These are phyloP conservation scores for Mucor mucedo DNA, from an alignment of 371 early-diverging fungal genomes.

Conservation along the genomic window DNA sequence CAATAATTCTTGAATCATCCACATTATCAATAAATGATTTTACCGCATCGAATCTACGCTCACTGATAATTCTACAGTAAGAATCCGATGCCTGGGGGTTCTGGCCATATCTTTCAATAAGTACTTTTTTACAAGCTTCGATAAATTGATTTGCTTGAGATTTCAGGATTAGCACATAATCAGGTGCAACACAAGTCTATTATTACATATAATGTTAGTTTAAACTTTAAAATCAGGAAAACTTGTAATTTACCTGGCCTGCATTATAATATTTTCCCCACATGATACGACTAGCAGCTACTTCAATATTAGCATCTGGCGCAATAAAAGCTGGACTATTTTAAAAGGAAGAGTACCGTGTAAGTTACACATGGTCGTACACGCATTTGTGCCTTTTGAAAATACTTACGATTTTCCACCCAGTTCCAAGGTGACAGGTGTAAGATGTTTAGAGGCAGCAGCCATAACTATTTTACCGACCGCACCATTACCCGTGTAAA, in stretches of 20 bases:
- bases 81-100: constrained; percentile 55
- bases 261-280: constrained; percentile 82
- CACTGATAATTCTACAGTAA: constrained; percentile 73
- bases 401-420: constrained; percentile 77
- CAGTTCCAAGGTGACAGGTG: constrained; percentile 85
- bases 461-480: constrained; percentile 82
- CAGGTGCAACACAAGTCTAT: constrained; percentile 87
- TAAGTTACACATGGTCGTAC: not conserved
- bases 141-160: constrained; percentile 59
- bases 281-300: constrained; percentile 73
- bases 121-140: constrained; percentile 44
- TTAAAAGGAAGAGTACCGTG: not conserved
- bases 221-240: not conserved
- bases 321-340: constrained; percentile 77
- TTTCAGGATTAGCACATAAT: constrained; percentile 79
- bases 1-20: constrained; percentile 48
- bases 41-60: constrained; percentile 74
- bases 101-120: constrained; percentile 52
- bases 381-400: not conserved
- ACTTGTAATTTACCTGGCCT: constrained; percentile 60
- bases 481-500: constrained; percentile 88
- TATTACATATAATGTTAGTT: not conserved
- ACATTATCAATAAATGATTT: constrained; percentile 50
- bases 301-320: constrained; percentile 66
- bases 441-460: constrained; percentile 79